Conservation (phyloP, 129 eudicot species). For the Artemisia argyi region DNA sequence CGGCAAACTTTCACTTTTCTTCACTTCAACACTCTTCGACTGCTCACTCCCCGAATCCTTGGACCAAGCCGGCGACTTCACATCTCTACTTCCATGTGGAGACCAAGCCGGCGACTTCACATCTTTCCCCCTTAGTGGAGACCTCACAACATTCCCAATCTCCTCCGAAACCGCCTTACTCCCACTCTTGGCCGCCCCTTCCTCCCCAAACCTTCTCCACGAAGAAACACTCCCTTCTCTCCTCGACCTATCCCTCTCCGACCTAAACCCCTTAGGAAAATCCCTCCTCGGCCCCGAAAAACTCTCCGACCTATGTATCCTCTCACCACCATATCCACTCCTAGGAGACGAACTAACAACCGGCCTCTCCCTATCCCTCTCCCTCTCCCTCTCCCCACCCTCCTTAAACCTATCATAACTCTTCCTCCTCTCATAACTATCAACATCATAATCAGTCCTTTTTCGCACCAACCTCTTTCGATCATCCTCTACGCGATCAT, state of each 20-base stretch:
- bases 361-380: background rate
- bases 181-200: background rate
- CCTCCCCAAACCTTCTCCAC: conserved; percentile 67
- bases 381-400: conserved; percentile 30
- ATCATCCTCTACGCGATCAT: conserved; percentile 70
- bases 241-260: conserved; percentile 83
- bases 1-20: conserved; percentile 59
- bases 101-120: conserved; percentile 45
- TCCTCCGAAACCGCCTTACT: conserved; percentile 47
- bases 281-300: conserved; percentile 86
- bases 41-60: conserved; percentile 91
- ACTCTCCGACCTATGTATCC: conserved; percentile 91
- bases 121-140: conserved; percentile 47
- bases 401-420: conserved; percentile 73
- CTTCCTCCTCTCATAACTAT: conserved; percentile 69
- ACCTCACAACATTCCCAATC: conserved; percentile 56
- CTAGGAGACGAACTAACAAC: too few species aligned
- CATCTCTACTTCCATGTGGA: conserved; percentile 58
- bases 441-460: conserved; percentile 78
- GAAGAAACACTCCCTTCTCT: conserved; percentile 77
- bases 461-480: conserved; percentile 63
- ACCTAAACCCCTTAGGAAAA: conserved; percentile 94
- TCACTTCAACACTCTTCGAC: conserved; percentile 69
- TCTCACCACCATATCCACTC: conserved; percentile 55
- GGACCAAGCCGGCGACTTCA: conserved; percentile 80